Evolutionary conservation across 495 filamentous ascomycete species (phyloP).

Genomic region (Thermochaetoides thermophila): DNA sequence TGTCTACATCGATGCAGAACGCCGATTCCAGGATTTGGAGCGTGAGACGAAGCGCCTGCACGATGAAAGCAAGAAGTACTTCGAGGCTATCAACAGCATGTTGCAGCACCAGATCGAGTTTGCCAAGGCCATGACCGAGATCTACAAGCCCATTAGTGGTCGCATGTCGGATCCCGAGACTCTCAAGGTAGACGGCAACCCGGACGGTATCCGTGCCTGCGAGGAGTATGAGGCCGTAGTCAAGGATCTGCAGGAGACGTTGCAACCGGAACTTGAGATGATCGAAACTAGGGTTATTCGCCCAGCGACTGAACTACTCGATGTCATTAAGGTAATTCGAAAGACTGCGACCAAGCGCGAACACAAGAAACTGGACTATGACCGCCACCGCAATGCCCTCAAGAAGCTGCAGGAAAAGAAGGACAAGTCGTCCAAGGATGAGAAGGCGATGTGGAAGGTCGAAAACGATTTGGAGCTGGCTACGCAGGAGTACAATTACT

Average conservation of each 20-base stretch:
- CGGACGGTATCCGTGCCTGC: slow-evolving; percentile 88
- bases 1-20: slow-evolving; percentile 87
- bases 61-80: slow-evolving; percentile 90
- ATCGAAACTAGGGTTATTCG: slow-evolving; percentile 83
- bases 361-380: slow-evolving; percentile 95
- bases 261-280: slow-evolving; percentile 91
- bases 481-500: slow-evolving; percentile 91
- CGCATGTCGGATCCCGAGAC: slow-evolving; percentile 87
- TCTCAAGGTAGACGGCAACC: slow-evolving; percentile 64
- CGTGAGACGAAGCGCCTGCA: slow-evolving; percentile 91
- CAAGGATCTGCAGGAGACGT: slow-evolving; percentile 71
- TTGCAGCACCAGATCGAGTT: slow-evolving; percentile 96
- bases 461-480: slow-evolving; percentile 84
- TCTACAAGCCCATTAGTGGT: slow-evolving; percentile 97
- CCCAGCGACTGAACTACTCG: slow-evolving; percentile 87
- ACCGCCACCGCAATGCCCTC: slow-evolving; percentile 62
- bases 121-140: slow-evolving; percentile 83
- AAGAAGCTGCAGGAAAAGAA: slow-evolving; percentile 98
- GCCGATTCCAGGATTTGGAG: slow-evolving; percentile 88
- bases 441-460: slow-evolving; percentile 92
- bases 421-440: slow-evolving; percentile 89
- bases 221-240: slow-evolving; percentile 94
- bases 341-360: slow-evolving; percentile 83
- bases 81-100: slow-evolving; percentile 97
- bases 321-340: slow-evolving; percentile 86